Evolutionary conservation across 805 yeast species (phyloP).

Genomic region (Kodamaea jinghongensis): DNA sequence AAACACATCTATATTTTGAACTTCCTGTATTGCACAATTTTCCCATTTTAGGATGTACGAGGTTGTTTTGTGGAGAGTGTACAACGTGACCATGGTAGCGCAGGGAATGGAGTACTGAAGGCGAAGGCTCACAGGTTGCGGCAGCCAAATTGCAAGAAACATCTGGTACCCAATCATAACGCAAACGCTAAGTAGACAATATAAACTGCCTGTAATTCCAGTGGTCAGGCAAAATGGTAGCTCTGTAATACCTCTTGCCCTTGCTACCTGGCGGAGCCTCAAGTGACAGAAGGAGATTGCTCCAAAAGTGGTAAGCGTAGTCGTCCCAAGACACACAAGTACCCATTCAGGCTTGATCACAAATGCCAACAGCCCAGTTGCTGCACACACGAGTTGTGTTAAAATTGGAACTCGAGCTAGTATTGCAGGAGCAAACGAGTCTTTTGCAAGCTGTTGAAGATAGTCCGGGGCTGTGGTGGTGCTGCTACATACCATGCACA

Average conservation of each 20-base stretch:
- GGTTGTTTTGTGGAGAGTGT: background rate
- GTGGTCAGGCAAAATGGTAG: background rate
- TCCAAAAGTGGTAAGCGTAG: background rate
- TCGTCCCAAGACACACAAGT: background rate
- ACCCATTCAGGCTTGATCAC: conserved; percentile 1
- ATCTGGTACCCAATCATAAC: background rate
- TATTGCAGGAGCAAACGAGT: background rate
- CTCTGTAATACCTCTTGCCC: background rate
- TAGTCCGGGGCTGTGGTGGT: background rate
- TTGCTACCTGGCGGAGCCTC: conserved; percentile 1
- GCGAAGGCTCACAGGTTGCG: background rate
- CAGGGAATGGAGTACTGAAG: background rate
- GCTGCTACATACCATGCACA: background rate
- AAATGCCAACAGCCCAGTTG: background rate
- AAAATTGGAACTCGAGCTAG: background rate
- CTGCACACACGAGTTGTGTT: background rate
- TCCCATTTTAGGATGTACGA: conserved; percentile 2
- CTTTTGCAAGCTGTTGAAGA: background rate
- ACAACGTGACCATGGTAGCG: background rate
- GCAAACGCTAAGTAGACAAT: background rate
- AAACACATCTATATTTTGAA: conserved; percentile 1
- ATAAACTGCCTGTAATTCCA: background rate
- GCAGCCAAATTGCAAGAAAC: conserved; percentile 4
- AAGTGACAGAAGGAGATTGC: conserved; percentile 2
- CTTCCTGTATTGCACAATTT: background rate